Conservation (phyloP, 495 filamentous ascomycete species). For the Penicillium tannophilum region DNA sequence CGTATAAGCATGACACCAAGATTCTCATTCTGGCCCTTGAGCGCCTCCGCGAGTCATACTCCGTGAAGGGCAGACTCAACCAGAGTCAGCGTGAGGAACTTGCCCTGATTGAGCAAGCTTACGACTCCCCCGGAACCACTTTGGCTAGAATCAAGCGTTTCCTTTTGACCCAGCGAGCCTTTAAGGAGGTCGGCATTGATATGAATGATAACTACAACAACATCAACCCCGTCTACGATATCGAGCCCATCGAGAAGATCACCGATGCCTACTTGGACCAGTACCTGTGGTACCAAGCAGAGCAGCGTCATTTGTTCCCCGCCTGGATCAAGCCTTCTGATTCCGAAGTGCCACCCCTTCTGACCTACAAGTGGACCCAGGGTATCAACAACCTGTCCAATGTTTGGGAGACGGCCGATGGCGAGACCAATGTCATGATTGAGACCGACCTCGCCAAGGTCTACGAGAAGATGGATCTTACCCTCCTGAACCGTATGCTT, state of each 20-base stretch:
- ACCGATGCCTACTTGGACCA: slow-evolving; percentile 99
- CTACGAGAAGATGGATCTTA: slow-evolving; percentile 99
- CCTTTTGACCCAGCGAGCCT: slow-evolving; percentile 92
- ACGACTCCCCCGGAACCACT: slow-evolving; percentile 96
- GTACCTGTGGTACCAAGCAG: slow-evolving; percentile 99
- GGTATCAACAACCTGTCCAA: slow-evolving; percentile 99
- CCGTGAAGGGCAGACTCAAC: slow-evolving; percentile 94
- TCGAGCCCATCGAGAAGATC: slow-evolving; percentile 99
- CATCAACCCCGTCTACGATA: slow-evolving; percentile 98
- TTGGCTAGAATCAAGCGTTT: slow-evolving; percentile 97
- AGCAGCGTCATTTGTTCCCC: slow-evolving; percentile 97
- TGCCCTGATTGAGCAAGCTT: slow-evolving; percentile 96
- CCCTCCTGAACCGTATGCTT: slow-evolving; percentile 87
- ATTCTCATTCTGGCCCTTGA: slow-evolving; percentile 97
- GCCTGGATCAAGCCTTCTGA: slow-evolving; percentile 99
- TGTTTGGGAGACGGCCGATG: slow-evolving; percentile 94
- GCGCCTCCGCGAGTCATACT: slow-evolving; percentile 92
- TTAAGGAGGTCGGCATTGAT: slow-evolving; percentile 99
- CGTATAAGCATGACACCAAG: slow-evolving; percentile 99
- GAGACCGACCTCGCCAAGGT: slow-evolving; percentile 98
- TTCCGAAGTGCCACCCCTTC: slow-evolving; percentile 94
- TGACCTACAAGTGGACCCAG: slow-evolving; percentile 99
- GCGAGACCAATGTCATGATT: slow-evolving; percentile 98
- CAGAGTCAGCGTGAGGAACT: slow-evolving; percentile 98
- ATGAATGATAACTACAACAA: slow-evolving; percentile 99